Conservation (phyloP, 75 land plant species). For the Isoetes taiwanensis region DNA sequence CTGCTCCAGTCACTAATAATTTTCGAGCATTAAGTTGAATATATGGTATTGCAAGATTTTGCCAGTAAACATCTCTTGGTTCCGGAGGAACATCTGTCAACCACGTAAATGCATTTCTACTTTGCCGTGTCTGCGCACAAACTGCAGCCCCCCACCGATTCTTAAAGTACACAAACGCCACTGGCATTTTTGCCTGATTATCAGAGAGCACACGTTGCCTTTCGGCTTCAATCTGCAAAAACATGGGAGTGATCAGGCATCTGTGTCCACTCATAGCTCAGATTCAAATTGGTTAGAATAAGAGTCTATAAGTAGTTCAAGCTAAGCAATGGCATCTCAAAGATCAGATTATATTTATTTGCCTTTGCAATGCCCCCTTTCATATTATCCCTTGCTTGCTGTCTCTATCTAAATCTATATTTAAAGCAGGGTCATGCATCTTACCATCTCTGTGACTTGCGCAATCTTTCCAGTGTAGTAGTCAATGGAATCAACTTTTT, state of each 20-base stretch:
- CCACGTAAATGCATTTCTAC: conserved; percentile 76
- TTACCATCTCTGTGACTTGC: conserved; percentile 22
- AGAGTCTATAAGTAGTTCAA: not conserved
- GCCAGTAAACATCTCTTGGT: conserved; percentile 89
- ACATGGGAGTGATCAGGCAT: too few species aligned
- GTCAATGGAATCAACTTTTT: conserved; percentile 47
- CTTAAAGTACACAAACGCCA: conserved; percentile 91
- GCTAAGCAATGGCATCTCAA: too few species aligned
- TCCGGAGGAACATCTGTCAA: conserved; percentile 96
- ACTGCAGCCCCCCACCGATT: conserved; percentile 87
- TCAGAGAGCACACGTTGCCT: conserved; percentile 41
- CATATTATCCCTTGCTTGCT: too few species aligned
- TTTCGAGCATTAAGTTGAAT: conserved; percentile 49
- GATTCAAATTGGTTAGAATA: not conserved
- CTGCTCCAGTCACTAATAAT: conserved; percentile 38
- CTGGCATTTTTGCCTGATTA: conserved; percentile 62
- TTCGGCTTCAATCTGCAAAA: conserved; percentile 33
- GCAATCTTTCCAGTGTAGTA: conserved; percentile 17
- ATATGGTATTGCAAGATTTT: conserved; percentile 74
- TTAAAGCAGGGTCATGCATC: too few species aligned
- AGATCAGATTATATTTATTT: too few species aligned
- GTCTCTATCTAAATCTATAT: too few species aligned
- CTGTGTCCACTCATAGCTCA: not conserved
- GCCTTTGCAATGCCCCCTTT: too few species aligned
- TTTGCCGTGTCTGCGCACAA: conserved; percentile 94